Conservation (phyloP, 495 filamentous ascomycete genomes). For the Talaromyces adpressus region DNA sequence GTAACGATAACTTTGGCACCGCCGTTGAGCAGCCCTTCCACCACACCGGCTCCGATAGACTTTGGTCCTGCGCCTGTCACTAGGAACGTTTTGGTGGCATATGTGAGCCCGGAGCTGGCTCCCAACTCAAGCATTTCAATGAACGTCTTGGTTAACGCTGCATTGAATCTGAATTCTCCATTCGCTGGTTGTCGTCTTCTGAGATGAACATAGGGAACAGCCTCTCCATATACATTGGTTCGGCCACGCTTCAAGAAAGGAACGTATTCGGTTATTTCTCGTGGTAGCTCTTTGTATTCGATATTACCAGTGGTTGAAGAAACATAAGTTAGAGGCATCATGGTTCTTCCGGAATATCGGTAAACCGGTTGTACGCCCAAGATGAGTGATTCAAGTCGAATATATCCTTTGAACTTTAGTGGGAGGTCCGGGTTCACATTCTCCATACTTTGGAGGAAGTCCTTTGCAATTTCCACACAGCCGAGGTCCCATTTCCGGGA, state of each 20-base stretch:
- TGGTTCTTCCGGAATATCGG: background rate
- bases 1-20: conserved; percentile 94
- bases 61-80: conserved; percentile 82
- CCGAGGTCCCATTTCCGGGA: background rate
- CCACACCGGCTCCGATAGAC: conserved; percentile 93
- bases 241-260: background rate
- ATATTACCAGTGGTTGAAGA: background rate
- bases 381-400: background rate
- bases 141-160: background rate
- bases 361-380: background rate
- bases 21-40: conserved; percentile 92
- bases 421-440: background rate
- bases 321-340: background rate
- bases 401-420: background rate
- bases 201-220: background rate
- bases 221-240: conserved; percentile 44
- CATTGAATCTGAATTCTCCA: conserved; percentile 1
- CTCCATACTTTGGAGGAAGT: background rate
- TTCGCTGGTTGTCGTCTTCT: background rate
- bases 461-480: background rate
- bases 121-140: background rate
- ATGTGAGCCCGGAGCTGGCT: background rate
- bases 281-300: background rate
- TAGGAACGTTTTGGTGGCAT: background rate
- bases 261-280: background rate